Conservation (phyloP, 208 protist genomes). For the Trypanosoma brucei region DNA sequence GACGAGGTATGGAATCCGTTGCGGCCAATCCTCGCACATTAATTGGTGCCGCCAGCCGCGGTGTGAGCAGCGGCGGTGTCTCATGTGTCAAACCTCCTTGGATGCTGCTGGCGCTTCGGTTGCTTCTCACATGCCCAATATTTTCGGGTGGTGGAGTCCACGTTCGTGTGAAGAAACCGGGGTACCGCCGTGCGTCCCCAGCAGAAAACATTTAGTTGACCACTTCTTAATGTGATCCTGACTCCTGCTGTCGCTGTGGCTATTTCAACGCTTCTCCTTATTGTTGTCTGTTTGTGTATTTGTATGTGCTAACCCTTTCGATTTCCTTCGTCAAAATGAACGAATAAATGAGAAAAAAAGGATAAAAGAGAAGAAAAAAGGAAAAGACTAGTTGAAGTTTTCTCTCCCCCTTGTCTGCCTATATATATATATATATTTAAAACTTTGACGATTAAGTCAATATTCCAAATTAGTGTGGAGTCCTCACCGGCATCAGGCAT, state of each 20-base stretch:
- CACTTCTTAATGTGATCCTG: slow-evolving; percentile 8
- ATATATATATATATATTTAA: no score
- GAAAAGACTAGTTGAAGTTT: not conserved
- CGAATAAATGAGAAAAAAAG: slow-evolving; percentile 6
- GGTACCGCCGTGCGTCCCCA: slow-evolving; percentile 17
- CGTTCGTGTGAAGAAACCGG: slow-evolving; percentile 25
- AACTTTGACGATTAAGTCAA: no score
- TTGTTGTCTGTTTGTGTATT: slow-evolving; percentile 13
- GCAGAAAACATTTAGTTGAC: slow-evolving; percentile 18
- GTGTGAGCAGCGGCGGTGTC: slow-evolving; percentile 12
- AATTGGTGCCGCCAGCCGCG: slow-evolving; percentile 19
- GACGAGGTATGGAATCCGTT: not conserved
- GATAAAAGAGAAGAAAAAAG: slow-evolving; percentile 20
- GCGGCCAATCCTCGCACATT: slow-evolving; percentile 13
- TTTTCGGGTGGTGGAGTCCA: slow-evolving; percentile 21
- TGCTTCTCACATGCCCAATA: not conserved
- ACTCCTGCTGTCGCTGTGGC: not conserved
- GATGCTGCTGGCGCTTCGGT: not conserved
- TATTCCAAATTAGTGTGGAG: no score
- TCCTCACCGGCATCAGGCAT: no score
- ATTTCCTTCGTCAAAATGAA: slow-evolving; percentile 6
- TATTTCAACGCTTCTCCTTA: not conserved
- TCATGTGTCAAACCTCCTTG: not conserved
- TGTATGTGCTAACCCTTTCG: slow-evolving; percentile 5
- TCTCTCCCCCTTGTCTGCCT: no score